These are phyloP conservation scores for Phytophthora agathidicida DNA, from an alignment of 352 stramenopile species.

Conservation along the genomic window DNA sequence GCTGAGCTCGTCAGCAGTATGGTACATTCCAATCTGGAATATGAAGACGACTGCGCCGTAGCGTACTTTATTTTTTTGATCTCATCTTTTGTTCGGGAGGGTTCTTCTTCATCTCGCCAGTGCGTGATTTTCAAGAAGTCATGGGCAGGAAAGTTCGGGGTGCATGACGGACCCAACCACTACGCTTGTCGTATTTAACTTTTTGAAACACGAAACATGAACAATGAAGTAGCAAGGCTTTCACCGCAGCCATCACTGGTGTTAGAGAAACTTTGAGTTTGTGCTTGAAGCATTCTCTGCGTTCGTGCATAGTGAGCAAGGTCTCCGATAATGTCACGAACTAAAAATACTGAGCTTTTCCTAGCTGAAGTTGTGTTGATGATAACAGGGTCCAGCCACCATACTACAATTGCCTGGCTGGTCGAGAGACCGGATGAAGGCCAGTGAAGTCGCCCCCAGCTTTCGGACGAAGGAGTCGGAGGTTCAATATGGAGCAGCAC, in stretches of 20 bases:
- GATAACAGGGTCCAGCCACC: background rate
- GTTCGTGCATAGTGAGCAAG: no score
- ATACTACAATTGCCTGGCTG: background rate
- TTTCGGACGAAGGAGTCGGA: constrained; percentile 22
- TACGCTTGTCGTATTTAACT: constrained; percentile 39
- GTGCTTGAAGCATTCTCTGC: no score
- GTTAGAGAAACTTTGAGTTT: constrained; percentile 14
- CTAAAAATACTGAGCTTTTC: constrained; percentile 27
- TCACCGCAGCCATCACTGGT: background rate
- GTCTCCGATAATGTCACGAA: background rate
- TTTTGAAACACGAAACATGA: constrained; percentile 35
- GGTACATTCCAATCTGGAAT: constrained; percentile 25
- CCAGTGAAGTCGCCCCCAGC: constrained; percentile 9
- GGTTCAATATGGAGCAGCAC: constrained; percentile 18
- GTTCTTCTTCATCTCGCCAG: background rate
- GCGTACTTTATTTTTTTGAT: constrained; percentile 36
- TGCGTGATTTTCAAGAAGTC: background rate
- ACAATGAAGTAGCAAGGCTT: background rate
- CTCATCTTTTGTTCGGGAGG: constrained; percentile 23
- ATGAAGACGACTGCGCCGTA: constrained; percentile 31
- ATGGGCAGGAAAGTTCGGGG: constrained; percentile 1
- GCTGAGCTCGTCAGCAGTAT: constrained; percentile 13
- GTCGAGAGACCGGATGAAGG: constrained; percentile 4
- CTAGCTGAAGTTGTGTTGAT: background rate
- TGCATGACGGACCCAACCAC: constrained; percentile 15